Evolutionary conservation across 1,139 yeast genomes (phyloP).

Genomic region (Wickerhamiella pararugosa): DNA sequence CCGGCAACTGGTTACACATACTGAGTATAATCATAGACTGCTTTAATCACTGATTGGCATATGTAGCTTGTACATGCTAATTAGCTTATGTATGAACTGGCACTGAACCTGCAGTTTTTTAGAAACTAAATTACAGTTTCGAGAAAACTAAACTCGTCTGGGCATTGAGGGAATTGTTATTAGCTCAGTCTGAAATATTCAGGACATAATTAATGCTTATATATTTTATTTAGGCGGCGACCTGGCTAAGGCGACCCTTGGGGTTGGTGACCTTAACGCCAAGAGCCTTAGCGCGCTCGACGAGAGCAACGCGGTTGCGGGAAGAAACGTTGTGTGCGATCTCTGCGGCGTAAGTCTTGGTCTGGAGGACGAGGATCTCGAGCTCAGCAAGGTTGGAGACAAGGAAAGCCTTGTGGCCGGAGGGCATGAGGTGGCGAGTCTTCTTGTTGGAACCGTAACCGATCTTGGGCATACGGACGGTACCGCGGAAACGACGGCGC

Average conservation of each 20-base stretch:
- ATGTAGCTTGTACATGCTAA: too few species aligned
- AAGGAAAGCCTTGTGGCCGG: conserved; percentile 95
- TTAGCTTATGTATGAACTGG: too few species aligned
- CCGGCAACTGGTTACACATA: too few species aligned
- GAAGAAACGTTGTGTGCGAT: conserved; percentile 98
- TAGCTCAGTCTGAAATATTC: too few species aligned
- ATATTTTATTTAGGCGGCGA: conserved; percentile 61
- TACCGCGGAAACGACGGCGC: conserved; percentile 99
- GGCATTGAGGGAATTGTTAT: too few species aligned
- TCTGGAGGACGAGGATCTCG: conserved; percentile 92
- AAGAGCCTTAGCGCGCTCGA: conserved; percentile 94
- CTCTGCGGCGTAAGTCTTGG: conserved; percentile 98
- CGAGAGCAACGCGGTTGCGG: conserved; percentile 92
- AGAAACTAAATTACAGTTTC: too few species aligned
- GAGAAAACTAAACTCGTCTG: too few species aligned
- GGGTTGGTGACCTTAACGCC: conserved; percentile 99
- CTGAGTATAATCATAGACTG: too few species aligned
- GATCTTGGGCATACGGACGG: conserved; percentile 97
- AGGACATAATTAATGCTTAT: not conserved
- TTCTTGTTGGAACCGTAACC: conserved; percentile 99
- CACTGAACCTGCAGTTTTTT: too few species aligned
- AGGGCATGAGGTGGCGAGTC: conserved; percentile 91
- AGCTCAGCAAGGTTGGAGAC: conserved; percentile 88
- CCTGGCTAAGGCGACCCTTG: conserved; percentile 84
- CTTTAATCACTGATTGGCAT: too few species aligned